Conservation (phyloP, 2,329 filamentous ascomycete genomes). For the Talaromyces atroroseus region DNA sequence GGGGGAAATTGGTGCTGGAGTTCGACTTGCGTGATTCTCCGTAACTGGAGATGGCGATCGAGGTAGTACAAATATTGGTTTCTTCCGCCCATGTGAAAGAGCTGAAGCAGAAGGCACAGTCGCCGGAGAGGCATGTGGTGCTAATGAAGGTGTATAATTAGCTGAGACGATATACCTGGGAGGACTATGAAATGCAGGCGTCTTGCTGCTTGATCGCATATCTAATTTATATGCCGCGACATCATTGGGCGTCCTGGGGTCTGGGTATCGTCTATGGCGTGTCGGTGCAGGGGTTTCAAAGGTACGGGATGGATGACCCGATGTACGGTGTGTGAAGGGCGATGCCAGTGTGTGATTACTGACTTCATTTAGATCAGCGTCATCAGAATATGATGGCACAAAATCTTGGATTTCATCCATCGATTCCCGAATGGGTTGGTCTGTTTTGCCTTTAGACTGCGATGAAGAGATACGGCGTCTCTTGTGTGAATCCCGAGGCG, state of each 20-base stretch:
- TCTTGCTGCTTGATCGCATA: neutral
- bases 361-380: neutral
- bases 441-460: neutral
- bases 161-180: slow-evolving; percentile 28
- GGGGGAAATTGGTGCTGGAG: slow-evolving; percentile 33
- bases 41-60: slow-evolving; percentile 28
- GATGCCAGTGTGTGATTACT: neutral
- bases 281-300: slow-evolving; percentile 13
- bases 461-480: slow-evolving; percentile 23
- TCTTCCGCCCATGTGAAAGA: slow-evolving; percentile 21
- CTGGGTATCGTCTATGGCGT: slow-evolving; percentile 10
- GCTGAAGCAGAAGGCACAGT: slow-evolving; percentile 15
- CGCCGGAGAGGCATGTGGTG: slow-evolving; percentile 11
- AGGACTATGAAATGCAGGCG: slow-evolving; percentile 21
- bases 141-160: slow-evolving; percentile 17
- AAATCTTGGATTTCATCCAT: slow-evolving; percentile 1
- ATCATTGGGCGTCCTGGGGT: slow-evolving; percentile 15
- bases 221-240: slow-evolving; percentile 6
- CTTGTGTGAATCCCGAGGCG: slow-evolving; percentile 25
- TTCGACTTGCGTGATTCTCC: slow-evolving; percentile 15
- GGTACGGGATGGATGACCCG: neutral
- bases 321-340: slow-evolving; percentile 10
- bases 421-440: neutral
- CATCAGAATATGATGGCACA: neutral
- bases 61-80: slow-evolving; percentile 35